Conservation (phyloP, 495 filamentous ascomycete genomes). For the Penicillium soppii region DNA sequence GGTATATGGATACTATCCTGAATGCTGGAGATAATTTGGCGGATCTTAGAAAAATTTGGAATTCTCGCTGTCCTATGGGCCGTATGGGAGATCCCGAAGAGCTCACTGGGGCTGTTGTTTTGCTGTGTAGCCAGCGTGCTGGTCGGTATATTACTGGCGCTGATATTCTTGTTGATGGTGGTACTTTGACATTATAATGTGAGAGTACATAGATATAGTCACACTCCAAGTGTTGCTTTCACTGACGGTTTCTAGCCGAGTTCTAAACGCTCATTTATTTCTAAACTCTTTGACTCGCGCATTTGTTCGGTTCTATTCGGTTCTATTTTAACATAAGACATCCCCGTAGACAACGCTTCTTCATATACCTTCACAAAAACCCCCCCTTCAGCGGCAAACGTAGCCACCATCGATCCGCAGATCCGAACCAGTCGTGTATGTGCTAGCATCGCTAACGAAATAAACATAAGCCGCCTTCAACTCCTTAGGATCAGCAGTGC, state of each 20-base stretch:
- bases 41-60: conserved; percentile 75
- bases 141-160: conserved; percentile 76
- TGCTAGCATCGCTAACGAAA: conserved; percentile 62
- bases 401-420: conserved; percentile 50
- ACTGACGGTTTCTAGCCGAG: too few species aligned
- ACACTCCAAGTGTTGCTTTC: background rate
- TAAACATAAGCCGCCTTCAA: conserved; percentile 70
- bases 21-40: conserved; percentile 43
- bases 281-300: too few species aligned
- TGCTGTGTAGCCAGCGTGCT: conserved; percentile 67
- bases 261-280: too few species aligned
- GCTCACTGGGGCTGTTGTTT: conserved; percentile 75
- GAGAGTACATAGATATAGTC: background rate
- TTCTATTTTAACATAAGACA: too few species aligned
- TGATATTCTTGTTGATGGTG: conserved; percentile 58
- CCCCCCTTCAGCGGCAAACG: conserved; percentile 7
- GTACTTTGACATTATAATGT: conserved; percentile 44
- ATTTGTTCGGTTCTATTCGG: too few species aligned
- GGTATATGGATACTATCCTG: conserved; percentile 81
- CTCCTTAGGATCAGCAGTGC: conserved; percentile 67
- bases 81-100: conserved; percentile 74
- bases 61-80: conserved; percentile 66
- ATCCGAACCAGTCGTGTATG: conserved; percentile 77
- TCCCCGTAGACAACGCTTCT: background rate
- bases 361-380: conserved; percentile 45